Conservation (phyloP, 306 rosid species). For the Vigna radiata region DNA sequence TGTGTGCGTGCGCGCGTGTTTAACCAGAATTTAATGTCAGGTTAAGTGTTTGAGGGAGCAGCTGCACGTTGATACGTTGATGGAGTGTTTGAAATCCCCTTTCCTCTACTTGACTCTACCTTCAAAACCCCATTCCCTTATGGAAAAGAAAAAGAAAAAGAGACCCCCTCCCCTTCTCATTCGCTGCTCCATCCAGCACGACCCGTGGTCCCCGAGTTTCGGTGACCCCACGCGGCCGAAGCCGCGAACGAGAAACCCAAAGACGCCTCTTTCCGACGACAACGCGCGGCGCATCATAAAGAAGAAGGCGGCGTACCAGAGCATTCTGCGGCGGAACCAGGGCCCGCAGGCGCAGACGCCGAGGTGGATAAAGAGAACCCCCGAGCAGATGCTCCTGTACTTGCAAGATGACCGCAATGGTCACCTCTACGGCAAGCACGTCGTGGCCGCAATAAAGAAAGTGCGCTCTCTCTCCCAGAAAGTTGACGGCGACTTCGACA, state of each 20-base stretch:
- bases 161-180: constrained; percentile 10
- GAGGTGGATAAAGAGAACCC: constrained; percentile 82
- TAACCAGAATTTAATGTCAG: no score
- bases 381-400: constrained; percentile 91
- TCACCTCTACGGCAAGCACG: constrained; percentile 78
- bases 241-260: constrained; percentile 61
- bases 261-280: constrained; percentile 82
- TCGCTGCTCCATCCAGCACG: constrained; percentile 59
- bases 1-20: no score
- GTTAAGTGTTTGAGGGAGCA: neutral
- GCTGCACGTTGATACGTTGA: neutral
- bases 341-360: constrained; percentile 92
- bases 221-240: constrained; percentile 70
- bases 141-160: neutral
- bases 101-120: constrained; percentile 51
- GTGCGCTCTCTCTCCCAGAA: constrained; percentile 70
- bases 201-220: constrained; percentile 80
- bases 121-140: neutral
- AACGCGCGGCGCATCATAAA: constrained; percentile 94
- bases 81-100: constrained; percentile 70
- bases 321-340: constrained; percentile 74
- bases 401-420: constrained; percentile 79
- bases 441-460: constrained; percentile 78
- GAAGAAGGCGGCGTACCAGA: constrained; percentile 66
- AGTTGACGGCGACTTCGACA: constrained; percentile 62